A percentile compares a stretch with the other conserved stretches of the same genome.
These are phyloP conservation scores for Trichoderma virens DNA, from an alignment of 495 filamentous ascomycete genomes.

Conservation along the genomic window DNA sequence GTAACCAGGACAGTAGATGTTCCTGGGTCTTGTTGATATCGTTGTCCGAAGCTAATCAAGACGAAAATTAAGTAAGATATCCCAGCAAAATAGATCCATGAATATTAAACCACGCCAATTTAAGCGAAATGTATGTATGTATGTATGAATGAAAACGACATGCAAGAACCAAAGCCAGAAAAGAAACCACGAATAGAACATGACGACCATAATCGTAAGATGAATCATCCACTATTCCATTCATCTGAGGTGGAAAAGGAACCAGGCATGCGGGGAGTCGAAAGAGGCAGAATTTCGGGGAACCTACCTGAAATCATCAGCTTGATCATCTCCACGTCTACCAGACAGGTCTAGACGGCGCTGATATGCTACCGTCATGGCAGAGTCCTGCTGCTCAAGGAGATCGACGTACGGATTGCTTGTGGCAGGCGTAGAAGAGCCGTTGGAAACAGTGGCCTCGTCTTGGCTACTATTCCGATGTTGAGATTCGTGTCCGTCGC, in stretches of 20 bases:
- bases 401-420: constrained; percentile 12
- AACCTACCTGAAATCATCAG: constrained; percentile 13
- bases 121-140: neutral
- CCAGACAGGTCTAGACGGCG: constrained; percentile 8
- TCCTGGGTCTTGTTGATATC: constrained; percentile 12
- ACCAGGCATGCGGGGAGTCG: neutral
- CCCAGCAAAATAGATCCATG: neutral
- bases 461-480: neutral
- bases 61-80: neutral
- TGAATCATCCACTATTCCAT: neutral
- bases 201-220: neutral
- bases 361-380: constrained; percentile 14
- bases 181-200: neutral
- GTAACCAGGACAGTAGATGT: constrained; percentile 14
- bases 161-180: neutral
- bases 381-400: constrained; percentile 14
- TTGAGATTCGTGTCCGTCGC: neutral
- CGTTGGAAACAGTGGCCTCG: neutral
- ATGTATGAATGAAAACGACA: neutral
- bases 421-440: neutral
- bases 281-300: neutral
- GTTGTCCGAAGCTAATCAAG: constrained; percentile 17
- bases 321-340: constrained; percentile 1
- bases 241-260: neutral
- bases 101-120: neutral